phyloP scores from a whole-genome alignment of 2,329 filamentous ascomycete species.

The Plenodomus tracheiphilus region DNA sequence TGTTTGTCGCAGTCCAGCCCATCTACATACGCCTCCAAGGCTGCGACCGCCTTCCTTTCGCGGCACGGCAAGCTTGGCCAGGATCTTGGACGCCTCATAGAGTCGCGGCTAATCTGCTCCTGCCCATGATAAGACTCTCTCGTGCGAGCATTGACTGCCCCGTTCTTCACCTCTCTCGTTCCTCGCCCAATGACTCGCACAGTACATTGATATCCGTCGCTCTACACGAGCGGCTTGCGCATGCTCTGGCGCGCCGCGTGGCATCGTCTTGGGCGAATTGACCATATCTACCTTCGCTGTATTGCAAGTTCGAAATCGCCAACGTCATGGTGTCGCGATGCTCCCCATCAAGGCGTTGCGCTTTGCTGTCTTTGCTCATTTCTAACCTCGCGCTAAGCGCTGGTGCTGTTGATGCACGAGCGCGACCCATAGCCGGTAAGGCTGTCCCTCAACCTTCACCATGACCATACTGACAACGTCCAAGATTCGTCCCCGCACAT shows the following conservation, averaged over 20 bases:
- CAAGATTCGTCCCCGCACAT: constrained; percentile 5
- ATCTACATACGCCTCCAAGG: too few species aligned
- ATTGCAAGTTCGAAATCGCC: neutral
- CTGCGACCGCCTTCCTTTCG: neutral
- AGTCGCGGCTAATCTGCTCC: neutral
- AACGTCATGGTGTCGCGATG: neutral
- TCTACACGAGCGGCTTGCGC: neutral
- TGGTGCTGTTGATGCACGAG: neutral
- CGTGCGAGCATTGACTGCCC: neutral
- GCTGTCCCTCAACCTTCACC: neutral
- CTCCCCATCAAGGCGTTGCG: neutral
- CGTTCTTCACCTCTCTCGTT: neutral
- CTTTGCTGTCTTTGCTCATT: neutral
- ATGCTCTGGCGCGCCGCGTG: neutral
- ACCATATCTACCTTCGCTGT: neutral
- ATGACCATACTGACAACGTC: constrained; percentile 5
- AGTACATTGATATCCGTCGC: neutral
- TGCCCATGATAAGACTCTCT: neutral
- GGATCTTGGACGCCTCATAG: neutral
- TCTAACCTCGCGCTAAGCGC: neutral
- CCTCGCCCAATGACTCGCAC: neutral
- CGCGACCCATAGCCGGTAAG: neutral
- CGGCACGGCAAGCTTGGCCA: neutral
- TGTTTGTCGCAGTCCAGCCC: too few species aligned
- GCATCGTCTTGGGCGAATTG: neutral